phyloP scores from a whole-genome alignment of 306 rosid species.

The Cicer cuneatum region DNA sequence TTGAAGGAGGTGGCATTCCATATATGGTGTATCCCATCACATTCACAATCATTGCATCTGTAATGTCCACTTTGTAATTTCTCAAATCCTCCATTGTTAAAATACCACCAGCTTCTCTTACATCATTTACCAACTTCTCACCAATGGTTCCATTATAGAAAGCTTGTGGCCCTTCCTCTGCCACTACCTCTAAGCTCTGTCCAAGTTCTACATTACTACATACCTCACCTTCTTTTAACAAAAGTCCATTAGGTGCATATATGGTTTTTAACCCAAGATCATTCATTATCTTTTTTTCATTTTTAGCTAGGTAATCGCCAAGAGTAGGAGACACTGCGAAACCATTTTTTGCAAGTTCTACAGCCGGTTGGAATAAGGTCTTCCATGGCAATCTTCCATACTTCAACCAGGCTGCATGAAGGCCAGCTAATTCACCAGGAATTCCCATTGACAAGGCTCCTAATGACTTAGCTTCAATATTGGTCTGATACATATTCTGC shows the following conservation, averaged over 20 bases:
- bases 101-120: constrained; percentile 80
- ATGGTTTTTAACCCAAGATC: constrained; percentile 74
- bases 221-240: constrained; percentile 64
- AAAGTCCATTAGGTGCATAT: constrained; percentile 71
- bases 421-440: constrained; percentile 95
- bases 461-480: constrained; percentile 52
- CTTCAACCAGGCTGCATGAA: constrained; percentile 81
- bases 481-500: constrained; percentile 82
- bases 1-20: constrained; percentile 98
- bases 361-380: constrained; percentile 75
- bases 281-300: constrained; percentile 48
- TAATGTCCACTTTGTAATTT: constrained; percentile 69
- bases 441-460: constrained; percentile 84
- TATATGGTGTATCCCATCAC: constrained; percentile 70
- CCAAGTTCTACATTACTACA: constrained; percentile 80
- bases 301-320: constrained; percentile 31
- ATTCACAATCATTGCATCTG: constrained; percentile 62
- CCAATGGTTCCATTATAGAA: constrained; percentile 84
- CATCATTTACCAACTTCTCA: constrained; percentile 78
- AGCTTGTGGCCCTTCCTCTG: constrained; percentile 76
- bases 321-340: constrained; percentile 64
- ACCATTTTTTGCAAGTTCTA: constrained; percentile 76
- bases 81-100: constrained; percentile 84
- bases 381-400: constrained; percentile 83
- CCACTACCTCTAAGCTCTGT: constrained; percentile 63